Conservation (phyloP, 495 filamentous ascomycete species). For the Talaromyces ruber region DNA sequence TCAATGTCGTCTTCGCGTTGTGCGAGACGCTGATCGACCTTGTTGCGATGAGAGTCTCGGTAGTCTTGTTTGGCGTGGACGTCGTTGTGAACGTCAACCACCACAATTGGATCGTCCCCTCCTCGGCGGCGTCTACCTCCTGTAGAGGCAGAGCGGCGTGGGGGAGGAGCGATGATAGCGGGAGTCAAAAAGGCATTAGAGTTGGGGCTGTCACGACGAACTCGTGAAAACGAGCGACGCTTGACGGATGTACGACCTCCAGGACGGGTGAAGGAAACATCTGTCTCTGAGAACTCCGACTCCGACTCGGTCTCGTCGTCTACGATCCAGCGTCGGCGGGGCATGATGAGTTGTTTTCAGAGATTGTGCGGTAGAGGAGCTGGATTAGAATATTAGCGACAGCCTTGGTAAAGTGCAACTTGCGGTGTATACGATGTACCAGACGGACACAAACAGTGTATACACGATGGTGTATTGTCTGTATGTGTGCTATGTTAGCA, state of each 20-base stretch:
- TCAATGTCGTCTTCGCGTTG: slow-evolving; percentile 9
- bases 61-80: neutral
- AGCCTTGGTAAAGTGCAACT: neutral
- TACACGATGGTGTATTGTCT: neutral
- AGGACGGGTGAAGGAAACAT: slow-evolving; percentile 23
- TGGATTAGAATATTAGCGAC: neutral
- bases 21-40: slow-evolving; percentile 7
- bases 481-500: neutral
- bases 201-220: slow-evolving; percentile 17
- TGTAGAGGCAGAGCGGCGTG: slow-evolving; percentile 33
- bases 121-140: slow-evolving; percentile 24
- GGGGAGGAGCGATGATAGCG: slow-evolving; percentile 14
- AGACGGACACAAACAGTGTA: neutral
- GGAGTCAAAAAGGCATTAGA: slow-evolving; percentile 16
- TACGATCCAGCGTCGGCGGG: neutral
- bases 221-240: slow-evolving; percentile 31
- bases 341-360: neutral
- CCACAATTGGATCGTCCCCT: slow-evolving; percentile 14
- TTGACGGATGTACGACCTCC: slow-evolving; percentile 15
- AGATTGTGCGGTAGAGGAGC: neutral
- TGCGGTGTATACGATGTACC: neutral
- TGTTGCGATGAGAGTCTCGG: neutral
- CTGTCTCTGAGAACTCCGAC: slow-evolving; percentile 32
- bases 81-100: slow-evolving; percentile 28
- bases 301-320: slow-evolving; percentile 21